Base-by-base conservation (phyloP, 768 basidiomycete species). In the Zangia roseola region DNA sequence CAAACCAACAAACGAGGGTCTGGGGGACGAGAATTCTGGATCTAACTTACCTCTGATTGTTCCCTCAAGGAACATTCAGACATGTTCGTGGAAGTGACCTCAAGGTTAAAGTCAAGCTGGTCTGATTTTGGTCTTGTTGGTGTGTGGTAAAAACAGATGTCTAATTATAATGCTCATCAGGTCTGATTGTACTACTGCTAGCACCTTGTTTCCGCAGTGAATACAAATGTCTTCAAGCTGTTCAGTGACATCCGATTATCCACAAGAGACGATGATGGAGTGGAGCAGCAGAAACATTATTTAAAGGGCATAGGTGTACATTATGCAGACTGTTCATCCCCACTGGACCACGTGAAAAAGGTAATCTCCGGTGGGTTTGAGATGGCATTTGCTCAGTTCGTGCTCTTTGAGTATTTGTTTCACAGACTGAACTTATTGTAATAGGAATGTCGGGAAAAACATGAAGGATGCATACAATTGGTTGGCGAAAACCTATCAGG, bases 211-310 rank as follows among this genome's bases (percentile, higher is more conserved):
- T n/a, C n/a, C n/a, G n/a, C n/a, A n/a, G n/a, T n/a, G 71, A 60
- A 66, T 40, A 65, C 70, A 9, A 68, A 69, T 36, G 61, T 71
- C 39, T 40, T 62, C n/a, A 68, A 69, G 36, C 53, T 71, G 1
- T 63, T 64, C 49, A 50, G 46, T 19, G 54, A 55, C n/a, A n/a
- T n/a, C n/a, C n/a, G n/a, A n/a, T n/a, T n/a, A 16, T n/a, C 63
- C 41, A 16, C 66, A 59, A 28, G 33, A 45, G 12, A 30, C 5
- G 37, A 8, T 6, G 6, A 36, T 23, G 31, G 21, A 10, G 38
- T 5, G 0, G 34, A 42, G 10, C 69, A 70, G 39, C 48, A 52
- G 23, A 64, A 55, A 10, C 58, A 54, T 40, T 71, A 71, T 39
- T 59, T 60, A 14, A 55, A 61, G 19, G 71, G 70, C 4, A 62